Evolutionary conservation across 371 early-diverging fungal species (phyloP), one percentile per base, ranked within the genome.

Genomic region (Mucor racemosus): DNA sequence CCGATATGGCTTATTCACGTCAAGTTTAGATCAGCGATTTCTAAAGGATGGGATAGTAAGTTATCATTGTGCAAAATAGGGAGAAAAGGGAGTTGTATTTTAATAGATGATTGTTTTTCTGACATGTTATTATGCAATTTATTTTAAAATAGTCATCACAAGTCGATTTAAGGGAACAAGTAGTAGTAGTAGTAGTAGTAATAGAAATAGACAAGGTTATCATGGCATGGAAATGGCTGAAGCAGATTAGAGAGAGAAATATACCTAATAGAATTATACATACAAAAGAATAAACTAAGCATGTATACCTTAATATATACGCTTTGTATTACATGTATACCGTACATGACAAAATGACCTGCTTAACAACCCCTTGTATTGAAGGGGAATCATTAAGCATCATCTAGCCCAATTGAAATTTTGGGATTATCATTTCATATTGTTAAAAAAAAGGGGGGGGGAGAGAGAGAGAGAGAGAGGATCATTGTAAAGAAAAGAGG

Each of bases 1-100:
- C 86, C 86, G 14, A 63, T 86, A n/a, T 86, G 84, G 84, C 64
- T 78, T 14, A 54, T 81, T n/a, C 72, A 77, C 57, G 84, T 84
- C 46, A 81, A 82, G 61, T 76, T 71, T 46, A 62, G 69, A 21
- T 66, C 74, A 4, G 46, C 64, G 7, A 19, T 82, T 9, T 59
- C 26, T 39, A 65, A 46, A 40, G 48, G 60, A 15, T 77, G 78
- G 81, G 62, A 65, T 13, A 61, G 81, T 81, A 78, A 72, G 69
- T 65, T 21, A 21, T 19, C 2, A 38, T 26, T 15, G 33, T 26
- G 26, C 26, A 26, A 38, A 10, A 39, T 58, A 54, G 31, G 38
- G 34, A 62, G 31, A 50, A 40, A 17, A 21, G 41, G 64, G 39
- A 60, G 56, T 26, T 33, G 41, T 11, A 41, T 19, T 35, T 4